Evolutionary conservation across 352 stramenopile genomes (phyloP), one percentile per base, ranked within the genome.

Genomic region (Halophytophthora polymorphica): DNA sequence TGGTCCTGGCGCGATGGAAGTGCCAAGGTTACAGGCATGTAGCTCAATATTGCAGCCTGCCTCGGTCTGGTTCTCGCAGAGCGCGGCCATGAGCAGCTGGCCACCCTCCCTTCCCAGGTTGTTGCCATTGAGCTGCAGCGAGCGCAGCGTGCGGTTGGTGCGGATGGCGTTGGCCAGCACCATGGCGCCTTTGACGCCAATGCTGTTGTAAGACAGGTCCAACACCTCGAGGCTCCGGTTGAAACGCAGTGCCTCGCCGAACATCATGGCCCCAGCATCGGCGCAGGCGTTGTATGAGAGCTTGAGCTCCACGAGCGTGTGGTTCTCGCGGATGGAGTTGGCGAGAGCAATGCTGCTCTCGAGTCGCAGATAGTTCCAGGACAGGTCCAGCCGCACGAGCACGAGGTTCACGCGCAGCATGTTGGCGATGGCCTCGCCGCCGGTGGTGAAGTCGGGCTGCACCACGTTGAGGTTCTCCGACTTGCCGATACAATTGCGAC

Each of bases 401-500:
- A 83, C 73, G 0, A 79, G 58, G 57, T 97, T 96, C 13, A 61
- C 41, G 22, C 80, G 72, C 18, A 97, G 69, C 86, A 96, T 96
- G 13, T 66, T 79, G n/a, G 84, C 88, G 50, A 96, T 87, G 15
- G 87, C 88, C 61, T 97, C 87, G 10, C 86, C 88, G 6, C 88
- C 87, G 0, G 88, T 97, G 3, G 72, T 81, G 49, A 93, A 89
- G n/a, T 79, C 51, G 2, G 83, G 83, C 53, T 89, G 73, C 2
- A 96, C 86, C 15, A 95, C 86, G 58, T 97, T 97, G 17, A 95
- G 65, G 40, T 86, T 73, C 53, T 97, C 88, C 8, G 86, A 75
- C 57, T 93, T 86, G 25, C 88, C 88, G 28, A 97, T 93, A 43
- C 84, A 65, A 46, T 97, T 97, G 31, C 83, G 69, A 35, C 80